Base-by-base conservation (phyloP, 345 rosid species). In the Chamaenerion angustifolium region DNA sequence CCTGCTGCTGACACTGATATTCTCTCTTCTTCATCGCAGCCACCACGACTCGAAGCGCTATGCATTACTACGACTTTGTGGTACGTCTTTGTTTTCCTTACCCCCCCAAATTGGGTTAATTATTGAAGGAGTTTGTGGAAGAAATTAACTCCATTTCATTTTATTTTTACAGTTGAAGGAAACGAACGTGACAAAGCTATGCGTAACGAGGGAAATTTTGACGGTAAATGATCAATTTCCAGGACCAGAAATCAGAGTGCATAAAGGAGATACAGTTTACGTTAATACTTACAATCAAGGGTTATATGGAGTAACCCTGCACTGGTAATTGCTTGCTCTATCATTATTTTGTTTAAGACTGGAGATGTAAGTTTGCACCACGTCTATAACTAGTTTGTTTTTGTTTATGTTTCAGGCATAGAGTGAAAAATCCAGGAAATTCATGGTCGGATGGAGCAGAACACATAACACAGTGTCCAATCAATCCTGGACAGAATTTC, bases 401-500 rank as follows among this genome's bases (percentile, higher is more conserved):
- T 1, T 35, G 16, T 51, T 21, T 6, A 16, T 23, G 12, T 12
- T 13, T 5, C 7, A 19, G 66, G 66, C 66, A 62, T 0, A 60
- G 66, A 0, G 60, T 62, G 50, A 62, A 49, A 43, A 46, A 40
- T 0, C 66, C 66, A 0, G 49, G 60, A 17, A 62, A 62, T 31
- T 52, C 69, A 6, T 65, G 69, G 69, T 58, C 64, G 1, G 69
- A 65, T 12, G 69, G 69, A 11, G 64, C 69, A 0, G 60, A 58
- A 12, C 41, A 65, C 48, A 25, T 65, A 10, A 65, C 69, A 0
- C 64, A 65, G 2, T 65, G 69, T 40, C 56, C 64, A 1, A 65
- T 65, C 2, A 46, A 27, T 35, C 59, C 60, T 0, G 60, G 64
- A 11, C 43, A 23, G 4, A 53, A 54, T 21, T 65, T 65, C 48